Percentiles rank a stretch among this genome's conserved stretches.
phyloP scores from a whole-genome alignment of 1,284 basidiomycete genomes.

The Trametes hirsuta region DNA sequence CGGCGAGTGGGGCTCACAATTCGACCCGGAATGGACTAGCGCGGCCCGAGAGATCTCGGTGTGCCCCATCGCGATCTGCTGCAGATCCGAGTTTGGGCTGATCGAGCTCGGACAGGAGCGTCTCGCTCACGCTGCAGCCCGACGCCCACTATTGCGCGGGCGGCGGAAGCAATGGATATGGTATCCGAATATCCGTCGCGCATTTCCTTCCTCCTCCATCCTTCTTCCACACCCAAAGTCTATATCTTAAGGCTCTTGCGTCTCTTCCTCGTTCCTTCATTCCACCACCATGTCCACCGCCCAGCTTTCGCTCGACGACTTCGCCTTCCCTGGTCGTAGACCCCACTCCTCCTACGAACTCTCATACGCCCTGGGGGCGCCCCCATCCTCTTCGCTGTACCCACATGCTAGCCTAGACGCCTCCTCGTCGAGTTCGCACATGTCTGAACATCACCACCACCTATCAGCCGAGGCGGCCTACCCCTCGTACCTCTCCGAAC shows the following conservation, averaged over 20 bases:
- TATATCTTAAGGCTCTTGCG: conserved; percentile 6
- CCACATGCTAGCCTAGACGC: conserved; percentile 7
- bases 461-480: conserved; percentile 1
- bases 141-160: conserved; percentile 5
- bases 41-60: neutral
- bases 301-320: conserved; percentile 19
- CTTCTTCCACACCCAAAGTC: conserved; percentile 9
- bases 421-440: neutral
- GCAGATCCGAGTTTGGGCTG: conserved; percentile 14
- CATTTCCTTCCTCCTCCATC: conserved; percentile 12
- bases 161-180: conserved; percentile 12
- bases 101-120: conserved; percentile 20
- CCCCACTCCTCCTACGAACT: conserved; percentile 11
- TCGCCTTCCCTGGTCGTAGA: conserved; percentile 4
- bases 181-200: conserved; percentile 14
- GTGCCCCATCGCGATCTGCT: neutral
- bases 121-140: neutral
- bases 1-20: conserved; percentile 7
- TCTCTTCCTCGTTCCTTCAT: neutral
- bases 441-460: neutral
- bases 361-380: conserved; percentile 4
- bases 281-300: conserved; percentile 17
- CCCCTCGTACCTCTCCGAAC: conserved; percentile 8
- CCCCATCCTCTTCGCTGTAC: conserved; percentile 3
- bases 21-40: conserved; percentile 2